Base-by-base conservation (phyloP, 805 yeast species). In the Zygotorulaspora chibaensis region DNA sequence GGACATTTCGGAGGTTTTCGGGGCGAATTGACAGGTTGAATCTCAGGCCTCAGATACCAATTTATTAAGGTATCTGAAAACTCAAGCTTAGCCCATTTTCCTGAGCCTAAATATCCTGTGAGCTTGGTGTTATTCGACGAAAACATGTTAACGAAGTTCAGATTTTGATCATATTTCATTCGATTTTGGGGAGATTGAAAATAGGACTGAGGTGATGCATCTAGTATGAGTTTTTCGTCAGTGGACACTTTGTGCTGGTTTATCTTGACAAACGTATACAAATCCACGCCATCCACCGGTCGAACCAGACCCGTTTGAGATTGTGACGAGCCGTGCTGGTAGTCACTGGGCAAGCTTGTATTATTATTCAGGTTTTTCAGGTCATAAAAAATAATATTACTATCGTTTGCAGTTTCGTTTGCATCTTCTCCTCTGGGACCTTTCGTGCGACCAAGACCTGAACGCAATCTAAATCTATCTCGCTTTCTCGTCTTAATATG, bases 1-100 rank as follows among this genome's bases (percentile, higher is more conserved):
- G 60, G 60, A 26, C 60, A 56, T 45, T 56, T 56, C 12, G 60
- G 60, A 2, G 58, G 60, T 27, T 51, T 9, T 12, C 29, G 38
- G 9, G 60, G 60, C 7, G 52, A 35, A 3, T 45, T 36, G 11
- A 54, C 26, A 16, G 58, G 33, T 6, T 35, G 26, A 6, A 51
- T 40, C 18, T 43, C 42, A 5, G 48, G 45, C 42, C 45, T 52
- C 27, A 51, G 26, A 31, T 55, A 55, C 53, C 53, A 48, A 35
- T 42, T 28, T 27, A 40, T 17, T 8, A 43, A 18, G 3, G 53
- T 42, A 2, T 25, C 45, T 9, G 48, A 40, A 8, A 47, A 18
- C 12, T 28, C 18, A 12, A 38, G 36, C 10, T 36, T 28, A 15
- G 11, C 23, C 60, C 60, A 56, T 26, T 40, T 45, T 20, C 60